Base-by-base conservation (phyloP, 208 protist genomes). In the Phytomonas francai region DNA sequence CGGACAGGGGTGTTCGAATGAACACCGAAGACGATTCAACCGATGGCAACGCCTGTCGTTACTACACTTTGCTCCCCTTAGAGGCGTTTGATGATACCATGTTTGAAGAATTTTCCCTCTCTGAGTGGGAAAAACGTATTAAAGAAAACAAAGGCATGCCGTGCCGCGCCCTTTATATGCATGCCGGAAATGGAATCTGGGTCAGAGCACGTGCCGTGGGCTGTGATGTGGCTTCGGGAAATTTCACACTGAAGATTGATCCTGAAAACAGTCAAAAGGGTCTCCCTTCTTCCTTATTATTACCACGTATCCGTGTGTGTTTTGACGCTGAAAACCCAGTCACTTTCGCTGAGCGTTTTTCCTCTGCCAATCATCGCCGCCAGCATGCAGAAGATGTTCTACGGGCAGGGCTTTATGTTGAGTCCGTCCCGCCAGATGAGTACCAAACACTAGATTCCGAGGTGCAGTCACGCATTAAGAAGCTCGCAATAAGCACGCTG, bases 351-450 rank as follows among this genome's bases (percentile, higher is more conserved):
- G 67, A 92, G 49, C 88, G 97, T 16, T 87, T 98, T 60, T 78
- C 81, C 25, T 77, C 78, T 14, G 97, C 97, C 0, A 89, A 93
- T 77, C 63, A 64, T 6, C 74, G 79, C 7, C 83, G 96, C 30
- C 71, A 73, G 27, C 28, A 77, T 0, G 89, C 94, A 9, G 93
- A 97, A 67, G 85, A 77, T 28, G 61, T 91, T 12, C 70, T 98
- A 59, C 84, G 85, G 39, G 71, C 91, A 65, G 78, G 98, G 67
- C 78, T 98, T 49, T 98, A 88, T 76, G 83, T 98, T 16, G 95
- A 98, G 58, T 91, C 81, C 67, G 98, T 99, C 74, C 97, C 97
- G 2, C 78, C 81, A 9, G 97, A 98, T 69, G 89, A 96, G 71
- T 95, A 88, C 76, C 81, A 91, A 59, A 68, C 69, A 2, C 71